Evolutionary conservation across 2,329 filamentous ascomycete species (phyloP).

Genomic region (Verticillium tricorpus): DNA sequence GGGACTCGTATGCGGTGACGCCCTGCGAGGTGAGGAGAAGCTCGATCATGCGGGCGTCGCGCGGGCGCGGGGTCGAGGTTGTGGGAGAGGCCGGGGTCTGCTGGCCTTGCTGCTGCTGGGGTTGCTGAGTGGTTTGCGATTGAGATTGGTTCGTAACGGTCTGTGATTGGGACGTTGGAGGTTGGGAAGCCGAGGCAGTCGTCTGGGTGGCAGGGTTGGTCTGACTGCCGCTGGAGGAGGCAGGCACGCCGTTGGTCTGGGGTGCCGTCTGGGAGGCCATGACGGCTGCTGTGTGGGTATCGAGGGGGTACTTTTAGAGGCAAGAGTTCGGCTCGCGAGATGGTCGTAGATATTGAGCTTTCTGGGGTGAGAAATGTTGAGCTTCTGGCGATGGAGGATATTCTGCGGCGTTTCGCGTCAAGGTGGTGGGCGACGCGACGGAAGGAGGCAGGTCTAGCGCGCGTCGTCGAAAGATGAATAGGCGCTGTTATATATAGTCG

Average conservation of each 20-base stretch:
- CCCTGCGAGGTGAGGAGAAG: slow-evolving; percentile 75
- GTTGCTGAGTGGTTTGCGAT: slow-evolving; percentile 14
- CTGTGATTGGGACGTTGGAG: slow-evolving; percentile 5
- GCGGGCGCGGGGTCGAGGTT: slow-evolving; percentile 54
- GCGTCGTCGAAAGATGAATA: no score
- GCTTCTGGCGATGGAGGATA: no score
- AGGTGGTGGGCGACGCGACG: no score
- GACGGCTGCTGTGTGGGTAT: background rate
- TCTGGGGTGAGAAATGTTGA: no score
- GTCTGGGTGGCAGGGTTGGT: slow-evolving; percentile 32
- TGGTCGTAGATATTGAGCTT: no score
- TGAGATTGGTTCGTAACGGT: slow-evolving; percentile 13
- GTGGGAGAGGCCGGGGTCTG: slow-evolving; percentile 22
- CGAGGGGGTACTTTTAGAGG: background rate
- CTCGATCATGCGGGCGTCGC: slow-evolving; percentile 76
- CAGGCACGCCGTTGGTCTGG: slow-evolving; percentile 50
- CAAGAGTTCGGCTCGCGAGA: background rate
- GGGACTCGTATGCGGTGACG: slow-evolving; percentile 74
- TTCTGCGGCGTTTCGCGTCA: no score
- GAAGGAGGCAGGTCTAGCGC: no score
- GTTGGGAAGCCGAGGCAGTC: slow-evolving; percentile 19
- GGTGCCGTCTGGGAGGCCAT: slow-evolving; percentile 30
- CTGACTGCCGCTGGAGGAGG: slow-evolving; percentile 30
- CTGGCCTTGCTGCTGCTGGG: slow-evolving; percentile 4
- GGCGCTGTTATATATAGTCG: no score